Evolutionary conservation across 2,329 filamentous ascomycete species (phyloP).

Genomic region (Metarhizium guizhouense): DNA sequence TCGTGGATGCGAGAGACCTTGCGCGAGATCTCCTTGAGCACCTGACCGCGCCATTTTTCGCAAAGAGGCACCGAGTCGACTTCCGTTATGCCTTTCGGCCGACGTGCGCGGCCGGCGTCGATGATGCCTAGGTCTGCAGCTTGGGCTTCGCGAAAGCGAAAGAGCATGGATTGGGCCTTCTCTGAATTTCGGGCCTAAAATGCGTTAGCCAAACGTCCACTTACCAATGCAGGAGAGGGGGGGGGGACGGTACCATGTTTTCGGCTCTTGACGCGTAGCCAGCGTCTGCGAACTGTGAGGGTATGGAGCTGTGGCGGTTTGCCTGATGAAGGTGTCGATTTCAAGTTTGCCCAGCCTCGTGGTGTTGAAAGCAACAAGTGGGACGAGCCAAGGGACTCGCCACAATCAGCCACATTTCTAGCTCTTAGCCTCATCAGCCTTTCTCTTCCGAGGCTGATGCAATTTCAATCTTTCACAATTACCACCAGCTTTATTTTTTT

Average conservation of each 20-base stretch:
- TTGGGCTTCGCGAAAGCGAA: slow-evolving; percentile 97
- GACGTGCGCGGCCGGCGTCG: slow-evolving; percentile 80
- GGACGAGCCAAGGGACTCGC: neutral
- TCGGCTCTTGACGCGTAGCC: neutral
- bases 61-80: slow-evolving; percentile 76
- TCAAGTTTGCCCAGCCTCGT: neutral
- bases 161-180: slow-evolving; percentile 99
- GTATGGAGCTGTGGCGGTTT: neutral
- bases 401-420: neutral
- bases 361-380: neutral
- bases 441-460: neutral
- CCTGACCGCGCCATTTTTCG: slow-evolving; percentile 97
- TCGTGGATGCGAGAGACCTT: slow-evolving; percentile 97
- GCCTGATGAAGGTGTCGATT: neutral
- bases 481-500: neutral
- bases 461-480: neutral
- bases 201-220: neutral
- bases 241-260: neutral
- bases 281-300: neutral
- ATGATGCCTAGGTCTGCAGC: slow-evolving; percentile 93
- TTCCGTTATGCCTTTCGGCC: slow-evolving; percentile 84
- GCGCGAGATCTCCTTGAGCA: slow-evolving; percentile 92
- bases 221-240: neutral
- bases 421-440: neutral
- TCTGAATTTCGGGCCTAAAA: slow-evolving; percentile 85